Evolutionary conservation across 2,329 filamentous ascomycete genomes (phyloP).

Genomic region (Fusarium stilboides): DNA sequence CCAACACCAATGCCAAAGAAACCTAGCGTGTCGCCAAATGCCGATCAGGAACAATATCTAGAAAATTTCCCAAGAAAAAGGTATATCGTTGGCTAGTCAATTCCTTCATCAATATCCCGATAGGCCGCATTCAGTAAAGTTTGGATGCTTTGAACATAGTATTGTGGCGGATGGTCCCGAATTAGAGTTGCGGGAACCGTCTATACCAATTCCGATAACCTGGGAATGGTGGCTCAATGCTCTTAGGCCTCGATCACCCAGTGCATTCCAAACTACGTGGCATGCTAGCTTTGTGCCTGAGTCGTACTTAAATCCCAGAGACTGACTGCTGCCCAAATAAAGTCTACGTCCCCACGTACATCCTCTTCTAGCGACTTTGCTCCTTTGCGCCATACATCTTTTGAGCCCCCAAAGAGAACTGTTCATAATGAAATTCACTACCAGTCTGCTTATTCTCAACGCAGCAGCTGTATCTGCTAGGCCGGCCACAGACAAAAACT

Average conservation of each 20-base stretch:
- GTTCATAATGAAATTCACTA: constrained; percentile 5
- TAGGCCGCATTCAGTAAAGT: neutral
- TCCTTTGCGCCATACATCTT: neutral
- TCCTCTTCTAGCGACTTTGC: too few species aligned
- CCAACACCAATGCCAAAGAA: too few species aligned
- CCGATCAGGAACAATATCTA: too few species aligned
- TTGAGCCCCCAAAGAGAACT: too few species aligned
- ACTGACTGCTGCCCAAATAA: too few species aligned
- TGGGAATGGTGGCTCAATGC: constrained; percentile 21
- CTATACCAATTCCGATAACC: constrained; percentile 7
- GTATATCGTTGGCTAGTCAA: too few species aligned
- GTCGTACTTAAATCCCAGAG: neutral
- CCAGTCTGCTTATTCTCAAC: neutral
- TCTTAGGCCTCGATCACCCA: constrained; percentile 16
- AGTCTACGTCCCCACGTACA: too few species aligned
- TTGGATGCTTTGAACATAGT: neutral
- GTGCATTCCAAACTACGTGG: constrained; percentile 14
- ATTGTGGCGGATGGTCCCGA: neutral
- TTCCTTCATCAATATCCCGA: neutral
- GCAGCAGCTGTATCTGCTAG: neutral
- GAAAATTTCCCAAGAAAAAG: too few species aligned
- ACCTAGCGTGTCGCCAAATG: too few species aligned
- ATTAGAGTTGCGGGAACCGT: constrained; percentile 9
- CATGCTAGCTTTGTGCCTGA: neutral
- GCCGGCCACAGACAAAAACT: neutral